Base-by-base conservation (phyloP, 2,329 filamentous ascomycete genomes). In the Ceratocystis albifundus region DNA sequence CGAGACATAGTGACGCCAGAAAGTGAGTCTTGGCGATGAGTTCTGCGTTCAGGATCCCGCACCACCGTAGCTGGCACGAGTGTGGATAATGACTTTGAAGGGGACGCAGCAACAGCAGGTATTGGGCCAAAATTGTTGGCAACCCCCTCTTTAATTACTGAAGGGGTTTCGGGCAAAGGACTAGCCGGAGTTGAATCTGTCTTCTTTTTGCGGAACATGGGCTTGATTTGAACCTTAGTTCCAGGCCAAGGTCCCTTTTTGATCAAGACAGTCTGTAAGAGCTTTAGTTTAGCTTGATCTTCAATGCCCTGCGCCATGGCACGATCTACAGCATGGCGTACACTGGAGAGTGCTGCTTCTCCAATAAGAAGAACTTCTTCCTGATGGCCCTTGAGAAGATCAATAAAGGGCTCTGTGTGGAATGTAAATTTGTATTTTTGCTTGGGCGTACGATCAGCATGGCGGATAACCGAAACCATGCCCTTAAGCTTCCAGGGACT, bases 381-480 rank as follows among this genome's bases (percentile, higher is more conserved):
- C 72, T 96, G 90, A 72, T 99, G 93, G 0, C 94, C 94, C 74
- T 93, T 96, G 53, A 99, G 83, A 3, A 99, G 80, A 70, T 96
- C 89, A 69, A 99, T 92, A 72, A 99, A 99, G 0, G 94, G 94
- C 69, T 92, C 90, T 0, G 91, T 96, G 73, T 99, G 94, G 72
- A 99, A 97, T 0, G 94, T 99, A 72, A 97, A 99, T 74, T 99
- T 99, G 80, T 96, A 96, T 74, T 99, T 99, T 72, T 99, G 94
- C 77, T 99, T 99, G 1, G 94, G 94, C 1, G 94, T 99, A 66
- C 94, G 88, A 77, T 99, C 94, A 2, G 95, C 95, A 75, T 99
- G 94, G 32, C 94, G 86, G 70, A 99, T 91, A 17, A 99, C 94
- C 1, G 92, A 93, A 0, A 99, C 93, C 77, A 99, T 92, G 12